A percentile compares a stretch with the other conserved stretches of the same genome.
Evolutionary conservation across 2,329 filamentous ascomycete genomes (phyloP).

Genomic region (Sclerotiophoma versabilis): DNA sequence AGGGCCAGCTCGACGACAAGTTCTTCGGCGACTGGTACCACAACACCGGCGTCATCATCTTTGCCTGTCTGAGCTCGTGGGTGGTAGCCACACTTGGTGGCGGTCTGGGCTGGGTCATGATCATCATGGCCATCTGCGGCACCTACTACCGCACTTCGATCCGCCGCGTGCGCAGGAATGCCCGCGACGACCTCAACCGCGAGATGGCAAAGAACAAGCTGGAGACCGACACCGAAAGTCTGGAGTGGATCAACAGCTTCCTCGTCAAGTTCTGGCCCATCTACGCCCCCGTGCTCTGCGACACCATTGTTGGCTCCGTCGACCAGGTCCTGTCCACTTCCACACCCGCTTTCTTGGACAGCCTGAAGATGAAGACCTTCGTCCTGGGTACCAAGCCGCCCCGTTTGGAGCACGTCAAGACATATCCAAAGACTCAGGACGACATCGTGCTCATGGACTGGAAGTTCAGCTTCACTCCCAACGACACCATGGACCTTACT

Average conservation of each 20-base stretch:
- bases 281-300: conserved; percentile 90
- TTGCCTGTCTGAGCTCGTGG: conserved; percentile 91
- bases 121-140: conserved; percentile 89
- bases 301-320: conserved; percentile 90
- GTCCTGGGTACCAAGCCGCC: conserved; percentile 94
- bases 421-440: conserved; percentile 93
- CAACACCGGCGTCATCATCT: conserved; percentile 91
- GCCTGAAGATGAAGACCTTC: conserved; percentile 90
- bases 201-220: conserved; percentile 87
- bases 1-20: conserved; percentile 83
- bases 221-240: conserved; percentile 87
- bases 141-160: conserved; percentile 98
- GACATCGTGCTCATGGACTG: conserved; percentile 99
- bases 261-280: conserved; percentile 99
- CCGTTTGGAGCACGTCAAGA: conserved; percentile 96
- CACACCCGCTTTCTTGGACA: conserved; percentile 91
- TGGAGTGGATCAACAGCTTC: conserved; percentile 99
- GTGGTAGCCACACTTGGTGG: conserved; percentile 87
- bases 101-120: conserved; percentile 89
- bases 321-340: conserved; percentile 94
- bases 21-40: conserved; percentile 99
- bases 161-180: conserved; percentile 91
- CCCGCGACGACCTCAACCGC: conserved; percentile 89
- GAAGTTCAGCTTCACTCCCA: conserved; percentile 99
- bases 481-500: conserved; percentile 91